Conservation (phyloP, 2,329 filamentous ascomycete genomes). For the Eurotiales sp. region DNA sequence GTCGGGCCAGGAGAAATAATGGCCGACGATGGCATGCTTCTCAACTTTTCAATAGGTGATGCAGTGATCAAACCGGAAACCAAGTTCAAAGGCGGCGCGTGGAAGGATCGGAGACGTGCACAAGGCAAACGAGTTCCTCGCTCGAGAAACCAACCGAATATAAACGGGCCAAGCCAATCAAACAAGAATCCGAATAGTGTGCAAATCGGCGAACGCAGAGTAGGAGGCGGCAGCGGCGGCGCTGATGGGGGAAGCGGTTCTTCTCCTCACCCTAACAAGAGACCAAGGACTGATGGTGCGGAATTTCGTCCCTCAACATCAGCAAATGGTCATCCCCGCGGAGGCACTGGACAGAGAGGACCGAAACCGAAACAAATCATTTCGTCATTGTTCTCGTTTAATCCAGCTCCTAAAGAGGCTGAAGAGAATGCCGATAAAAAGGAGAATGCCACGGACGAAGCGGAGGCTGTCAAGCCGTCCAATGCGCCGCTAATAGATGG, state of each 20-base stretch:
- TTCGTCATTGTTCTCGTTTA: conserved; percentile 89
- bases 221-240: background rate
- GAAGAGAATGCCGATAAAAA: conserved; percentile 32
- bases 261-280: conserved; percentile 30
- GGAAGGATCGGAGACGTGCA: conserved; percentile 76
- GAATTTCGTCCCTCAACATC: conserved; percentile 30
- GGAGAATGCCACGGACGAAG: conserved; percentile 37
- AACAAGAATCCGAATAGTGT: conserved; percentile 33
- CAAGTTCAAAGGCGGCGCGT: conserved; percentile 81
- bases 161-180: conserved; percentile 13
- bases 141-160: conserved; percentile 6
- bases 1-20: conserved; percentile 46
- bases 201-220: conserved; percentile 19
- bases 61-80: conserved; percentile 61
- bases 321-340: conserved; percentile 12
- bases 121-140: conserved; percentile 44
- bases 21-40: conserved; percentile 91
- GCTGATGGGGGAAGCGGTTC: background rate
- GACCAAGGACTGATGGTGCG: conserved; percentile 36
- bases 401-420: conserved; percentile 68
- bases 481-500: conserved; percentile 87
- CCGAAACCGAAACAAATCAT: conserved; percentile 60
- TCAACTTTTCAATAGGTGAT: conserved; percentile 76
- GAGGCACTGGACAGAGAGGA: conserved; percentile 8
- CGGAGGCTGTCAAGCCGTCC: conserved; percentile 64